Base-by-base conservation (phyloP, 176 grass and related monocot species). In the Carex pumila region DNA sequence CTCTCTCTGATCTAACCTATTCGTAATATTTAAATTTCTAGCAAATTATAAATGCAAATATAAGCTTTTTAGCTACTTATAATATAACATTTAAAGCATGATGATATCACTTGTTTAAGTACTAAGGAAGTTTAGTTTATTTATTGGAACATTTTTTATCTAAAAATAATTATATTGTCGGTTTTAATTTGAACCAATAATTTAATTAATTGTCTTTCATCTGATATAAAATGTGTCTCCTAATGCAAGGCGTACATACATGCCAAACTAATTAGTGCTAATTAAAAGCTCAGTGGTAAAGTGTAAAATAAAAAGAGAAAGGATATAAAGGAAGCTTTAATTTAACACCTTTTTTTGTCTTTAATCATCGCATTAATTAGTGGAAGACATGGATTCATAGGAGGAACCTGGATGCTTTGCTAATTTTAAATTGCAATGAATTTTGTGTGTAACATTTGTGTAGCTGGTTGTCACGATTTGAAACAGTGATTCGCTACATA, bases 281-380 rank as follows among this genome's bases (percentile, higher is more conserved):
- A 49, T 50, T 50, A 82, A 82, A 82, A 67, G 39, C 39, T 82
- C 19, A 50, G 45, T 43, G 80, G 19, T 82, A 82, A 82, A 82
- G 79, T 47, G 36, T 19, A 32, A 82, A 53, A 82, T 50, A 43
- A 54, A 82, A 82, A 82, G 61, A 67, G 59, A 62, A 82, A 53
- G 12, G 37, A 62, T 82, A 62, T 82, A 82, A 66, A 82, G n/a
- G 6, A 82, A 49, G 13, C 80, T 66, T 66, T 82, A 67, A 49
- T 82, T 65, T 17, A 67, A 65, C 45, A 62, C 80, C 80, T 39
- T 67, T 82, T 82, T 80, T 13, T 4, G 9, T 82, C 34, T 82
- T 43, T 82, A 62, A 82, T 65, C 61, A 82, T 52, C 21, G 60
- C 80, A 66, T 82, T 67, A 65, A 65, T 76, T 53, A 76, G 72